Evolutionary conservation across 2,329 filamentous ascomycete species (phyloP).

Genomic region (Dactylellina sp.): DNA sequence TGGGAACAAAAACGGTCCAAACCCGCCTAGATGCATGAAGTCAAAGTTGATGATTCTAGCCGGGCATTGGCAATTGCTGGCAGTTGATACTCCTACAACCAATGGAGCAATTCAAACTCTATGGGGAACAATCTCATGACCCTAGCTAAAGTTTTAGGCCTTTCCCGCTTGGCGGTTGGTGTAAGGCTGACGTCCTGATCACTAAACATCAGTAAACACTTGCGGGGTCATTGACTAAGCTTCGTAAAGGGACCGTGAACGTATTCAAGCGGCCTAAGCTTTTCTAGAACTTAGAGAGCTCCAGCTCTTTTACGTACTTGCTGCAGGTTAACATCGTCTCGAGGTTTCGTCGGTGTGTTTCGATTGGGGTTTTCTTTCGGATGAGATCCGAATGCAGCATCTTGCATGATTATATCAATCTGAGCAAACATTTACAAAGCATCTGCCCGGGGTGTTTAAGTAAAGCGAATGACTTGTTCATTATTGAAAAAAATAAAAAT

Average conservation of each 20-base stretch:
- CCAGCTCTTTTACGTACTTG: slow-evolving; percentile 15
- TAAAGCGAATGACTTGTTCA: slow-evolving; percentile 23
- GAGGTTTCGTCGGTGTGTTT: not conserved
- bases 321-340: slow-evolving; percentile 6
- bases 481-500: slow-evolving; percentile 31
- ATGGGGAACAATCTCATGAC: not conserved
- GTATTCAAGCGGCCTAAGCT: not conserved
- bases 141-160: too few species aligned
- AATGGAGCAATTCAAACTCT: not conserved
- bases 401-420: slow-evolving; percentile 16
- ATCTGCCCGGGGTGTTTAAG: not conserved
- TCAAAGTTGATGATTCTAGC: slow-evolving; percentile 3
- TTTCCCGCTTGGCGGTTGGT: not conserved
- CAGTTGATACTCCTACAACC: not conserved
- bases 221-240: slow-evolving; percentile 46
- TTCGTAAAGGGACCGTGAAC: slow-evolving; percentile 2
- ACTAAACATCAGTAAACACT: slow-evolving; percentile 49
- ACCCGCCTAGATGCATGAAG: not conserved
- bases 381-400: slow-evolving; percentile 16
- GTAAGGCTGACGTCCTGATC: slow-evolving; percentile 20
- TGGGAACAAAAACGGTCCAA: not conserved
- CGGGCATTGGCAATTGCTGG: not conserved
- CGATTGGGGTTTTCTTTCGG: slow-evolving; percentile 1
- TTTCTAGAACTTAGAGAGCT: not conserved
- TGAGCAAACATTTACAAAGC: slow-evolving; percentile 21